phyloP scores from a whole-genome alignment of 345 rosid species.

The Hibiscus tridactylites region DNA sequence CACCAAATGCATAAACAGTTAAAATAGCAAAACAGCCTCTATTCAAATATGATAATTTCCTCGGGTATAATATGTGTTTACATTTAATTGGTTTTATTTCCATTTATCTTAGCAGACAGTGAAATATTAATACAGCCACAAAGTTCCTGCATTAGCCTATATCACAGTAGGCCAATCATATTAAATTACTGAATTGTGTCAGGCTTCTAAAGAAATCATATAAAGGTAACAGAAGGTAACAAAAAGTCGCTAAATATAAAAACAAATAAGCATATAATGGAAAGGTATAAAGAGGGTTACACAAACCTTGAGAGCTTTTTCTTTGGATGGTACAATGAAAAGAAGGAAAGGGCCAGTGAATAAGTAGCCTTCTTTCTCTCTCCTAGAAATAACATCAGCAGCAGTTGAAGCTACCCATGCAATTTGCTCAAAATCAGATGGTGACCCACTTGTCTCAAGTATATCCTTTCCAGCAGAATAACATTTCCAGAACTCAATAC shows the following conservation, averaged over 20 bases:
- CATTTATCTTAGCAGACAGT: background rate
- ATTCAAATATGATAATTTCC: background rate
- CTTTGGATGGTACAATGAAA: slow-evolving; percentile 70
- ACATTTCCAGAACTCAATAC: slow-evolving; percentile 71
- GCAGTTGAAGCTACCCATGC: slow-evolving; percentile 80
- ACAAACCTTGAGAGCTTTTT: slow-evolving; percentile 68
- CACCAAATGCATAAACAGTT: background rate
- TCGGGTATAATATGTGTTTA: background rate
- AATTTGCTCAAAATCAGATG: slow-evolving; percentile 53
- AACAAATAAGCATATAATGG: background rate
- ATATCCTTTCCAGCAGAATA: slow-evolving; percentile 46
- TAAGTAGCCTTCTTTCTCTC: slow-evolving; percentile 50
- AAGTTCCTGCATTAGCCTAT: background rate
- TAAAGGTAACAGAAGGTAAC: too few relatives aligned
- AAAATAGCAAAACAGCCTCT: background rate
- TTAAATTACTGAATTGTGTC: background rate
- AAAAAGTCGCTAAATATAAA: too few relatives aligned
- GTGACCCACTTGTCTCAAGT: slow-evolving; percentile 55
- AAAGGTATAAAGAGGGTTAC: background rate
- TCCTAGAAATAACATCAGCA: slow-evolving; percentile 60
- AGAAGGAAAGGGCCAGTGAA: slow-evolving; percentile 59
- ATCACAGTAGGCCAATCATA: background rate
- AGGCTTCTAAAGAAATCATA: background rate
- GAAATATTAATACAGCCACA: background rate
- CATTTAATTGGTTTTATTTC: background rate